These are phyloP conservation scores for Onygenales sp. DNA, from an alignment of 2,329 filamentous ascomycete species.

Conservation along the genomic window DNA sequence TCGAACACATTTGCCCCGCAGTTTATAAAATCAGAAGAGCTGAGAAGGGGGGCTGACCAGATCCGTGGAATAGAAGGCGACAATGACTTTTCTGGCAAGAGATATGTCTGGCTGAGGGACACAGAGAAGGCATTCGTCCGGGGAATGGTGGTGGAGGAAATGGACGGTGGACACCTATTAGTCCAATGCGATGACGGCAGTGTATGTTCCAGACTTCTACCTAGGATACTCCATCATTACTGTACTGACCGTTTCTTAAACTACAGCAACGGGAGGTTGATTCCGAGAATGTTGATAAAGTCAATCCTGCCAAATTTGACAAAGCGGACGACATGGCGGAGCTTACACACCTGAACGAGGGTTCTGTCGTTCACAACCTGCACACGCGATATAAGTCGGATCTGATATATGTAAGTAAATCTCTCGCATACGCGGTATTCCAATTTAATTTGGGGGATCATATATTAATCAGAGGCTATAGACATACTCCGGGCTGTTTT, in stretches of 20 bases:
- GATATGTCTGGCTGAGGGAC: slow-evolving; percentile 96
- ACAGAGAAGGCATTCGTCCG: slow-evolving; percentile 79
- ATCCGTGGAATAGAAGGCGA: slow-evolving; percentile 79
- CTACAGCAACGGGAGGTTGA: slow-evolving; percentile 74
- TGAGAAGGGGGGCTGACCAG: slow-evolving; percentile 48
- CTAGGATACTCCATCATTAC: neutral
- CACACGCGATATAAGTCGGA: slow-evolving; percentile 92
- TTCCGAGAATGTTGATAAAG: slow-evolving; percentile 85
- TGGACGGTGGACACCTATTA: slow-evolving; percentile 57
- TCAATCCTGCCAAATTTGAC: slow-evolving; percentile 98
- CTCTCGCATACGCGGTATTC: neutral
- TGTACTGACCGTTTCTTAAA: neutral
- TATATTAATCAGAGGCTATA: slow-evolving; percentile 24
- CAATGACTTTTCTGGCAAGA: slow-evolving; percentile 96
- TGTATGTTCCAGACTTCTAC: slow-evolving; percentile 42
- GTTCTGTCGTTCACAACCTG: slow-evolving; percentile 94
- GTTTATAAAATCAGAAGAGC: slow-evolving; percentile 84
- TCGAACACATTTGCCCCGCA: slow-evolving; percentile 88
- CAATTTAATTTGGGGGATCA: slow-evolving; percentile 3
- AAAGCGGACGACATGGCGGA: slow-evolving; percentile 99
- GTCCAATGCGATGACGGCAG: slow-evolving; percentile 92
- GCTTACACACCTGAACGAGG: slow-evolving; percentile 93
- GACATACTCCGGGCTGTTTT: slow-evolving; percentile 93
- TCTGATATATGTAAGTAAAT: slow-evolving; percentile 64
- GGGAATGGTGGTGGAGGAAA: slow-evolving; percentile 82